Evolutionary conservation across 2,329 filamentous ascomycete species (phyloP).

Genomic region (Amauroascus verrucosus): DNA sequence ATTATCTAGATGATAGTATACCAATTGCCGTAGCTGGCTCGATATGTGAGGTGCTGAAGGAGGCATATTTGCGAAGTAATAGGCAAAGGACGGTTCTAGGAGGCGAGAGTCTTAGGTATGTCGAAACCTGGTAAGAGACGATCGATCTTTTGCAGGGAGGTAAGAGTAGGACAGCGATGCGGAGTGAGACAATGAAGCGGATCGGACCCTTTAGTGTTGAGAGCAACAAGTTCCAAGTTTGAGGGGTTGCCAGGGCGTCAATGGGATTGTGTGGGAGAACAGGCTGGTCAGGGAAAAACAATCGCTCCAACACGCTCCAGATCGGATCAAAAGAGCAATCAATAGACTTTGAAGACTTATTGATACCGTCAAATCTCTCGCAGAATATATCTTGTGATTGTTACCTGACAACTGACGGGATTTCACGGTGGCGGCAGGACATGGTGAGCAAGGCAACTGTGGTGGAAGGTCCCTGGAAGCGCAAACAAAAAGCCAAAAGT

Average conservation of each 20-base stretch:
- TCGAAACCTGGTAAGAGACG: too few species aligned
- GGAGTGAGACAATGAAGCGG: too few species aligned
- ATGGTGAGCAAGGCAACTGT: background rate
- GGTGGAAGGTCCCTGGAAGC: background rate
- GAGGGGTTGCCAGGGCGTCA: slow-evolving; percentile 4
- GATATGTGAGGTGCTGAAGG: slow-evolving; percentile 46
- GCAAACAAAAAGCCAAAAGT: background rate
- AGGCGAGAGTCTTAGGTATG: background rate
- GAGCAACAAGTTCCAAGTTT: background rate
- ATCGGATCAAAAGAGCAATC: background rate
- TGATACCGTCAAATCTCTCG: background rate
- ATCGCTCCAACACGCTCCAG: background rate
- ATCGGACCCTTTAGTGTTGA: background rate
- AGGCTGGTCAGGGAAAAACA: background rate
- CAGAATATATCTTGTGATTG: background rate
- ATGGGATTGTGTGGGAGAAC: too few species aligned
- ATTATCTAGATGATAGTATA: slow-evolving; percentile 76
- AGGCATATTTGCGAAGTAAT: slow-evolving; percentile 39
- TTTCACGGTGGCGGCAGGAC: background rate
- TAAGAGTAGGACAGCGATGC: too few species aligned
- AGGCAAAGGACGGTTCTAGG: slow-evolving; percentile 10
- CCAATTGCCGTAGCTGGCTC: slow-evolving; percentile 53
- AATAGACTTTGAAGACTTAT: too few species aligned
- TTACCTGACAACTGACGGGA: background rate
- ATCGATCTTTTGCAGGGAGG: background rate